phyloP scores from a whole-genome alignment of 768 basidiomycete species.

The Paxillus involutus region DNA sequence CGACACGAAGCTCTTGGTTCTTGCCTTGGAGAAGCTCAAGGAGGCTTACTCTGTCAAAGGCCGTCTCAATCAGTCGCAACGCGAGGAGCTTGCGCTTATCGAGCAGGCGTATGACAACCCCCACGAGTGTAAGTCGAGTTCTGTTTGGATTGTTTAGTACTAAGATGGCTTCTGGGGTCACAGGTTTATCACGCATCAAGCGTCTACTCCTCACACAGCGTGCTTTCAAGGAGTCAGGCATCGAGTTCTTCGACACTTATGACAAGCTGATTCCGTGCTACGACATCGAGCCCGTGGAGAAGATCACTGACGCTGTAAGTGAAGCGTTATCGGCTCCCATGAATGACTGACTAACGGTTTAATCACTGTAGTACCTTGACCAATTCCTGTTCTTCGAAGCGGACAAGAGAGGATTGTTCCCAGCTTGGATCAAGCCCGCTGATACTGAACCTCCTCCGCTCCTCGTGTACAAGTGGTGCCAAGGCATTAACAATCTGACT shows the following conservation, averaged over 20 bases:
- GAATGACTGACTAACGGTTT: slow-evolving; percentile 12
- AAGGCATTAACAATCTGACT: slow-evolving; percentile 97
- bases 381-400: slow-evolving; percentile 99
- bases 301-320: slow-evolving; percentile 95
- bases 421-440: slow-evolving; percentile 98
- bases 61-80: slow-evolving; percentile 95
- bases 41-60: slow-evolving; percentile 99
- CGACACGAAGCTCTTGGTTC: slow-evolving; percentile 94
- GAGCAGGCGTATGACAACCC: slow-evolving; percentile 99
- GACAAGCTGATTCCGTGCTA: slow-evolving; percentile 99
- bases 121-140: slow-evolving; percentile 74
- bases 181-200: slow-evolving; percentile 94
- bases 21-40: slow-evolving; percentile 97
- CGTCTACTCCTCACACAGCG: slow-evolving; percentile 94
- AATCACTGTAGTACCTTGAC: slow-evolving; percentile 71
- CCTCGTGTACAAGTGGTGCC: slow-evolving; percentile 99
- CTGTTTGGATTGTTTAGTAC: neutral
- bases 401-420: slow-evolving; percentile 97
- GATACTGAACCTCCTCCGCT: slow-evolving; percentile 97
- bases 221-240: slow-evolving; percentile 97
- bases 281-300: slow-evolving; percentile 99
- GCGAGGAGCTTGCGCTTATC: slow-evolving; percentile 96
- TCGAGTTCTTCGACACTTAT: slow-evolving; percentile 96
- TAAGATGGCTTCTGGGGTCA: slow-evolving; percentile 3
- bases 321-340: neutral